Conservation (phyloP, 768 basidiomycete species). For the Tricholoma saponaceum region DNA sequence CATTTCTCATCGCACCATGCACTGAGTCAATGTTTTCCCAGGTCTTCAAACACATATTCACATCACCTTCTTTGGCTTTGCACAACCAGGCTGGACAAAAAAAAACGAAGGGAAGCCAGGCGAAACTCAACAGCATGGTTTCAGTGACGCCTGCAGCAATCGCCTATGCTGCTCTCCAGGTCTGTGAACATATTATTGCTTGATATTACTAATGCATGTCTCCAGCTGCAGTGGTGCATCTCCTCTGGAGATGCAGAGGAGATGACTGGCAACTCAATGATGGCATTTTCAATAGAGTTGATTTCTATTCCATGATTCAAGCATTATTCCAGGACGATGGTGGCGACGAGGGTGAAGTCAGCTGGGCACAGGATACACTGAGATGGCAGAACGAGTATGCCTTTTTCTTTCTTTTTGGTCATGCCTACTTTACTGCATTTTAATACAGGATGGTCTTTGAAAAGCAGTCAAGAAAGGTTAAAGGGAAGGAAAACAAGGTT, state of each 20-base stretch:
- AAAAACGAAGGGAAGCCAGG: constrained; percentile 7
- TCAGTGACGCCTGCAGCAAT: constrained; percentile 1
- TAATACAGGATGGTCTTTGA: not conserved
- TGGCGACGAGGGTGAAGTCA: not conserved
- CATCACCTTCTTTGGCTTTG: constrained; percentile 5
- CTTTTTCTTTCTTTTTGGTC: not conserved
- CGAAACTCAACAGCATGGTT: constrained; percentile 3
- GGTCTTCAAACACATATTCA: constrained; percentile 11
- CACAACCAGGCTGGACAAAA: not conserved
- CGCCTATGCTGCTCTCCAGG: constrained; percentile 12
- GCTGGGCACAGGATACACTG: not conserved
- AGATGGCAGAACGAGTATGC: not conserved
- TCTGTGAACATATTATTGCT: not conserved
- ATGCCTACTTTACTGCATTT: not conserved
- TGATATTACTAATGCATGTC: too few relatives aligned
- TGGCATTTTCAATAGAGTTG: too few relatives aligned
- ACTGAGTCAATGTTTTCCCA: not conserved
- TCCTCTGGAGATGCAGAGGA: too few relatives aligned
- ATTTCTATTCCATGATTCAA: too few relatives aligned
- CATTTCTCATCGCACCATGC: too few relatives aligned
- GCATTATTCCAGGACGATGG: too few relatives aligned
- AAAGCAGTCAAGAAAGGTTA: not conserved
- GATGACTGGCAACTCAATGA: too few relatives aligned
- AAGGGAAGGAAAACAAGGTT: not conserved
- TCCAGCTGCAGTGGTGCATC: too few relatives aligned